A percentile compares a stretch with the other conserved stretches of the same genome.
These are phyloP conservation scores for Vitis riparia DNA, from an alignment of 164 flowering plant species.

Conservation along the genomic window DNA sequence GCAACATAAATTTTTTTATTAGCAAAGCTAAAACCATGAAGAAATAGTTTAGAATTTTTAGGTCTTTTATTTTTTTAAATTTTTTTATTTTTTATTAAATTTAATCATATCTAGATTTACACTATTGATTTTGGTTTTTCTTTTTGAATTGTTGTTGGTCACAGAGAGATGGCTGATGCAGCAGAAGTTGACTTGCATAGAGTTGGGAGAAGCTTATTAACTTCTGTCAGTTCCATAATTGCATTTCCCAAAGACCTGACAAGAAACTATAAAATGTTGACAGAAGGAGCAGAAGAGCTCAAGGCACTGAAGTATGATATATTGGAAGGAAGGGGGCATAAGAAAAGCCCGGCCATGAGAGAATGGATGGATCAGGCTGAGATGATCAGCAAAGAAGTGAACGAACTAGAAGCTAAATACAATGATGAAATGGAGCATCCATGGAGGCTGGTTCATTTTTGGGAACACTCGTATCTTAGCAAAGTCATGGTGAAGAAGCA, in stretches of 20 bases:
- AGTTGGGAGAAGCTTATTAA: background rate
- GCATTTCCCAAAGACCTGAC: constrained; percentile 5
- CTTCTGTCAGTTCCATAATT: background rate
- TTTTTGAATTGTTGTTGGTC: no score
- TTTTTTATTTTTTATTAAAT: no score
- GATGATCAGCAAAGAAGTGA: background rate
- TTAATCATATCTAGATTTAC: no score
- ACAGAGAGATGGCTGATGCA: background rate
- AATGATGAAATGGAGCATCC: background rate
- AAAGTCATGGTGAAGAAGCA: background rate
- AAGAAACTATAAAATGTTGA: background rate
- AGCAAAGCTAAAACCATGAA: no score
- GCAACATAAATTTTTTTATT: no score
- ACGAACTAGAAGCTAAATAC: background rate
- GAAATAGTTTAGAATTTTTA: no score
- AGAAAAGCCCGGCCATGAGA: background rate
- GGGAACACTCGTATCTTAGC: background rate
- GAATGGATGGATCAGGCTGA: background rate
- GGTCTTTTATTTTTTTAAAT: no score
- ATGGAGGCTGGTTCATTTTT: background rate
- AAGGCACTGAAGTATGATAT: constrained; percentile 5
- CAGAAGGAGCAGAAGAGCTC: constrained; percentile 4
- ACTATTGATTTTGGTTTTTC: no score
- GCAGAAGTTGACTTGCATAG: background rate
- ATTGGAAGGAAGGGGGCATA: background rate